Evolutionary conservation across 805 yeast species (phyloP).

Genomic region (Candida koratica): DNA sequence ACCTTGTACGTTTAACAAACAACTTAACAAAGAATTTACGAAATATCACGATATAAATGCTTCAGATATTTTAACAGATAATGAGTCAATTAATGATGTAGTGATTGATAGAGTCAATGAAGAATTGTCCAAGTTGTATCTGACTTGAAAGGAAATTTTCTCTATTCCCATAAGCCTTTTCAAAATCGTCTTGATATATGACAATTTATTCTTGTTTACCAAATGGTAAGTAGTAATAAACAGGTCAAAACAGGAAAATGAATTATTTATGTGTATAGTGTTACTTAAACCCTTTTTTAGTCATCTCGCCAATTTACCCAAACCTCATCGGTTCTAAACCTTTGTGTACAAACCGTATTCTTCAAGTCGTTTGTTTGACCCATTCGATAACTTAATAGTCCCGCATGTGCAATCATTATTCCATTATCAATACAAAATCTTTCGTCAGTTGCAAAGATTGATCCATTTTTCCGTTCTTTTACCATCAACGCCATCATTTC

Average conservation of each 20-base stretch:
- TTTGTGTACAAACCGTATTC: constrained; percentile 85
- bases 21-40: neutral
- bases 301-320: constrained; percentile 83
- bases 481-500: constrained; percentile 98
- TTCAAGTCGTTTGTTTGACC: constrained; percentile 60
- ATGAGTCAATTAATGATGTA: constrained; percentile 8
- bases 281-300: constrained; percentile 19
- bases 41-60: neutral
- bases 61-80: constrained; percentile 9
- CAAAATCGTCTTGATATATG: constrained; percentile 11
- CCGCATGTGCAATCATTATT: constrained; percentile 98
- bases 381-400: constrained; percentile 77
- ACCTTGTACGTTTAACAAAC: neutral
- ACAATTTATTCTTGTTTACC: constrained; percentile 7
- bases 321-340: constrained; percentile 94
- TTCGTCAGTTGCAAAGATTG: constrained; percentile 93
- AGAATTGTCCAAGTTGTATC: constrained; percentile 30
- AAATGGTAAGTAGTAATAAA: constrained; percentile 5
- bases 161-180: constrained; percentile 6
- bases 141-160: constrained; percentile 19
- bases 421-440: constrained; percentile 97
- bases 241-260: constrained; percentile 6
- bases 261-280: too few species aligned
- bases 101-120: constrained; percentile 7
- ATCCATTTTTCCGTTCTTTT: constrained; percentile 72